phyloP scores from a whole-genome alignment of 2,329 filamentous ascomycete species.

The Curvularia eragrostidis region DNA sequence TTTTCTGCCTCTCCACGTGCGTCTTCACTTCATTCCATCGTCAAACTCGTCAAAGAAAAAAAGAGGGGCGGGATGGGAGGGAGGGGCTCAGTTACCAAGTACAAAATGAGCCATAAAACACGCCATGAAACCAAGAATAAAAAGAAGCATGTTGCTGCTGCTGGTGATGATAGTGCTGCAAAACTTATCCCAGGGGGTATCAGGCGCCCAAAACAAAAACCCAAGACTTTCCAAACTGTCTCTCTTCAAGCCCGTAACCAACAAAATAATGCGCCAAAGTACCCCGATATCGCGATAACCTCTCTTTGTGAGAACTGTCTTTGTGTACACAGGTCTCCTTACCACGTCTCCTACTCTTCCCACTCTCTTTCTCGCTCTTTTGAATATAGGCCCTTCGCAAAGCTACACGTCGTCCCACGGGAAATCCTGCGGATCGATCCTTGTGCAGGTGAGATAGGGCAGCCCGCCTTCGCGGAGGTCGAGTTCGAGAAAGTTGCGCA shows the following conservation, averaged over 20 bases:
- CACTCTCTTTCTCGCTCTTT: not conserved
- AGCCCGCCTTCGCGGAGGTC: slow-evolving; percentile 66
- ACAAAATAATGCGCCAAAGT: slow-evolving; percentile 14
- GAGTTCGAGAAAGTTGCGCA: slow-evolving; percentile 83
- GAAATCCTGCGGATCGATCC: slow-evolving; percentile 67
- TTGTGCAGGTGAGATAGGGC: slow-evolving; percentile 70
- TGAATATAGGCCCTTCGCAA: too few species aligned
- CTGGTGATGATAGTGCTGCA: not conserved
- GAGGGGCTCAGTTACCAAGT: not conserved
- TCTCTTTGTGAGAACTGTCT: too few species aligned
- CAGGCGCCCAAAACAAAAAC: slow-evolving; percentile 20
- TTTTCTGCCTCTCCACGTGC: too few species aligned
- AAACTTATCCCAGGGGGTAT: slow-evolving; percentile 20
- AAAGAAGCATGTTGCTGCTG: not conserved
- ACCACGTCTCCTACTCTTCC: too few species aligned
- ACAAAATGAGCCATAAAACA: not conserved
- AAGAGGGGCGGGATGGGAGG: not conserved
- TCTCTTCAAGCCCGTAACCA: too few species aligned
- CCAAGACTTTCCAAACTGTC: too few species aligned
- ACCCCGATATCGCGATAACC: too few species aligned
- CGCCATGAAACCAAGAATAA: slow-evolving; percentile 5
- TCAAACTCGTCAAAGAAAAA: not conserved
- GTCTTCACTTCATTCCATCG: not conserved
- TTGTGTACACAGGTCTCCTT: too few species aligned
- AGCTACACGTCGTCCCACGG: slow-evolving; percentile 62